Base-by-base conservation (phyloP, 2,329 filamentous ascomycete genomes). In the Cordyceps cicadae region DNA sequence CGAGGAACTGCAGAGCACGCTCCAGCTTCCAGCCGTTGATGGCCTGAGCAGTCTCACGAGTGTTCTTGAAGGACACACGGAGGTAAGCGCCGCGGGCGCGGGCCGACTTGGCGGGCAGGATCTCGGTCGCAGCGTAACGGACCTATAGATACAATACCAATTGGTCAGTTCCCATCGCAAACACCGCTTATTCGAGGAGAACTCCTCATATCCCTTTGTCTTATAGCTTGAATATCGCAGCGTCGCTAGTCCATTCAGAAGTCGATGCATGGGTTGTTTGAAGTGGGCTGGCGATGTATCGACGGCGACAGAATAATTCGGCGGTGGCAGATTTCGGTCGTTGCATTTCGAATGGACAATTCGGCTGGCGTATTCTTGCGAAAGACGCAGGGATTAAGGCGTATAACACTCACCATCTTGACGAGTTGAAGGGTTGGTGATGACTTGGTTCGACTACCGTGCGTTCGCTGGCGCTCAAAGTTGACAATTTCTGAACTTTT, bases 51-150 rank as follows among this genome's bases (percentile, higher is more conserved):
- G 93, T 97, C 86, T 99, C 95, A 76, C 94, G 92, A 78, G 94
- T 99, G 88, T 99, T 99, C 89, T 99, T 99, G 90, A 97, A 99
- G 72, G 90, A 96, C 73, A 97, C 93, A 78, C 94, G 92, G 74
- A 99, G 90, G 86, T 97, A 99, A 78, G 92, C 92, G 81, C 95
- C 94, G 81, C 94, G 92, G 77, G 93, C 89, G 84, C 93, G 91
- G 80, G 94, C 94, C 82, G 90, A 96, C 87, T 96, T 97, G 72
- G 87, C 85, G 79, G 87, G 81, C 74, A 88, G 83, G 77, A 95
- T 93, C 78, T 92, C 85, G 76, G 87, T 90, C 77, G 89, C 89
- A 81, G 91, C 91, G 92, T 97, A 97, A 81, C 92, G 91, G 85
- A 96, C 91, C 92, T 95, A 74, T 54, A 54, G 62, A 53, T 45